Evolutionary conservation across 495 filamentous ascomycete genomes (phyloP), one percentile per base, ranked within the genome.

Genomic region (Eremomyces bilateralis): DNA sequence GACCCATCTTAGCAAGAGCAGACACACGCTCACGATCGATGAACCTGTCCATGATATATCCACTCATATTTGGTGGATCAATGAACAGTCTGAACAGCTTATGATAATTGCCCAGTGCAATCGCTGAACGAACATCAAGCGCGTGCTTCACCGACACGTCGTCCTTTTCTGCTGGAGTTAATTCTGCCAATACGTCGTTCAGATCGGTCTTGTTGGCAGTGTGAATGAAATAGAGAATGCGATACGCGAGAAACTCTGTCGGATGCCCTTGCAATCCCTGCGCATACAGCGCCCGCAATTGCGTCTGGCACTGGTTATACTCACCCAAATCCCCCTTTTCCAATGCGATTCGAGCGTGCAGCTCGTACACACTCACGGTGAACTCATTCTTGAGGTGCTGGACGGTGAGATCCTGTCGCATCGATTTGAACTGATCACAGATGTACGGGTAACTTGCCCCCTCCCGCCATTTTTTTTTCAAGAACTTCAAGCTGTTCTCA

Each of bases 271-370:
- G 80, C 41, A 92, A 61, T 42, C 78, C 73, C 57, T 78, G 69
- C 52, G 65, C 64, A 54, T 99, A 94, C 45, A 99, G 63, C 37
- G 75, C 79, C 49, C 79, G 76, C 49, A 99, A 68, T 61, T 95
- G 88, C 40, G 88, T 93, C 63, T 95, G 90, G 56, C 88, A 99
- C 69, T 99, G 88, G 64, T 99, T 99, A 82, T 95, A 99, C 88
- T 99, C 88, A 99, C 88, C 85, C 61, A 94, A 67, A 65, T 99
- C 88, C 53, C 77, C 83, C 68, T 90, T 94, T 64, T 99, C 88
- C 52, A 99, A 62, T 41, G 88, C 88, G 59, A 99, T 95, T 28
- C 88, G 74, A 34, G 85, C 90, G 60, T 99, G 90, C 39, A 84
- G 82, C 62, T 99, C 88, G 55, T 99, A 99, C 31, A 93, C 88